A percentile compares a stretch with the other conserved stretches of the same genome.
phyloP scores from a whole-genome alignment of 2,329 filamentous ascomycete genomes.

The Fusarium haematococcum region DNA sequence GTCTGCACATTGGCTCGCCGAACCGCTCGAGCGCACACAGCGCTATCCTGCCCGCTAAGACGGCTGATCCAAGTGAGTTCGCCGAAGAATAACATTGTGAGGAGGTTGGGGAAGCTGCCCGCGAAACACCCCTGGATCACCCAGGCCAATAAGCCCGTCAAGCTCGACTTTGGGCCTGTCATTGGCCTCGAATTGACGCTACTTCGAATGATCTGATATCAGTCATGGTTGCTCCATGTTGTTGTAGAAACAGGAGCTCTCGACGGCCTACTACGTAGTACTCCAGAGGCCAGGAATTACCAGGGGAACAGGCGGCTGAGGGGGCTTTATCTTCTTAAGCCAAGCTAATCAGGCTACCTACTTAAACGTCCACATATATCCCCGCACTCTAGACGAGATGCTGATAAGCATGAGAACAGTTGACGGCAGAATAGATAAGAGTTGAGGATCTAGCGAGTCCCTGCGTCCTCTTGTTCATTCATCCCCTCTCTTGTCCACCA shows the following conservation, averaged over 20 bases:
- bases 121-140: background rate
- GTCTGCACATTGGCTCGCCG: background rate
- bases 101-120: conserved; percentile 1
- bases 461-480: background rate
- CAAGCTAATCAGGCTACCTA: background rate
- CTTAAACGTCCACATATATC: background rate
- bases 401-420: background rate
- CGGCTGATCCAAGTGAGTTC: background rate
- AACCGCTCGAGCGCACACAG: background rate
- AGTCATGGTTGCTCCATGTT: background rate
- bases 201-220: conserved; percentile 2
- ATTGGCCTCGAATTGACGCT: conserved; percentile 11
- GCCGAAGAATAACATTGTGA: background rate
- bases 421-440: background rate
- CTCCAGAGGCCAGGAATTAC: background rate
- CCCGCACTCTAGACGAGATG: background rate
- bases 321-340: background rate
- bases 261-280: background rate
- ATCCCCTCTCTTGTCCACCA: background rate
- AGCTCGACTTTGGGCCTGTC: background rate
- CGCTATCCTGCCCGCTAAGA: background rate
- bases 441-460: background rate
- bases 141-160: conserved; percentile 22
- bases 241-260: background rate
- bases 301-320: background rate